phyloP scores from a whole-genome alignment of 1,284 basidiomycete genomes.

The Tilletiopsis washingtonensis region DNA sequence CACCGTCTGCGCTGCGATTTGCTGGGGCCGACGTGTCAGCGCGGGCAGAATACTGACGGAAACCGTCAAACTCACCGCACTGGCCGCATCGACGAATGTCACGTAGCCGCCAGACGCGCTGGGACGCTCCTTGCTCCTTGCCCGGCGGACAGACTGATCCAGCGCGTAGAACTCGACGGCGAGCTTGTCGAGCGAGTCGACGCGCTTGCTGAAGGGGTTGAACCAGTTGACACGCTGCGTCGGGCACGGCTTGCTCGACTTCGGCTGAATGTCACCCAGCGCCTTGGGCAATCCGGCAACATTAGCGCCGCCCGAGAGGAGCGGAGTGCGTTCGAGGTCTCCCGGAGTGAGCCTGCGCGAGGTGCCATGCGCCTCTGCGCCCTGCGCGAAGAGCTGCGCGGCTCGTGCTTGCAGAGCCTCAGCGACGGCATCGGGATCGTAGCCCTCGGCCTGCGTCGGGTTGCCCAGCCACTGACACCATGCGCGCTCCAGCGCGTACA shows the following conservation, averaged over 20 bases:
- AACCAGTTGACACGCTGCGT: too few species aligned
- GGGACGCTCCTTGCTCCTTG: constrained; percentile 62
- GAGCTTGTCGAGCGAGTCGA: constrained; percentile 26
- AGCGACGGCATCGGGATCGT: constrained; percentile 55
- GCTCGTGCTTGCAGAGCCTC: not conserved
- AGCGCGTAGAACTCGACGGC: constrained; percentile 28
- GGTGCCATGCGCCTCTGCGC: too few species aligned
- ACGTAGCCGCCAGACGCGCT: constrained; percentile 80
- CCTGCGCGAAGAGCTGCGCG: not conserved
- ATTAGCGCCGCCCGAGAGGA: constrained; percentile 4
- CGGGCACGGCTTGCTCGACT: too few species aligned
- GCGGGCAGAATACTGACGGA: too few species aligned
- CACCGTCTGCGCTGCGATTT: constrained; percentile 80
- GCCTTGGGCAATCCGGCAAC: too few species aligned
- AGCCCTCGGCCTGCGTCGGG: constrained; percentile 68
- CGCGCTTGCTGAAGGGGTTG: too few species aligned
- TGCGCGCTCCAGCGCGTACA: constrained; percentile 66
- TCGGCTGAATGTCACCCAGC: too few species aligned
- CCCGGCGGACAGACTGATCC: constrained; percentile 50
- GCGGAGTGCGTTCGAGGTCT: too few species aligned
- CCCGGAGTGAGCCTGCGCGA: too few species aligned
- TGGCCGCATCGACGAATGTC: constrained; percentile 91
- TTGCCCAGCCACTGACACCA: constrained; percentile 91
- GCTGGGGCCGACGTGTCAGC: constrained; percentile 40
- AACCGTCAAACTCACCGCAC: constrained; percentile 29